Evolutionary conservation across 306 rosid species (phyloP), one percentile per base, ranked within the genome.

Genomic region (Begonia masoniana): DNA sequence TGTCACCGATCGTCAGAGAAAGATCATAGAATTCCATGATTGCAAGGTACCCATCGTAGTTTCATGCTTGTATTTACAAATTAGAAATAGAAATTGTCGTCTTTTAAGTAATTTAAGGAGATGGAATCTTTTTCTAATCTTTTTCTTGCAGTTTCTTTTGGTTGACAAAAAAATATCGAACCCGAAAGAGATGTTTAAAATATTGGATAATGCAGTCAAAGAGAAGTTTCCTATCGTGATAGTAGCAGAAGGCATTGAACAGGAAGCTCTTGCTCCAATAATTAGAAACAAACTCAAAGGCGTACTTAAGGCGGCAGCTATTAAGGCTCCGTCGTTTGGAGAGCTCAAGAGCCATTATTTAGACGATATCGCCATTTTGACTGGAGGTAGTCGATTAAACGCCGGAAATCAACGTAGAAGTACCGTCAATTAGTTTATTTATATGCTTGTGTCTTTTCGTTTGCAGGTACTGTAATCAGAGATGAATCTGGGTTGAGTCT

Each of bases 251-350:
- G 87, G 78, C 54, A 76, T 89, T 68, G 95, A 76, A 65, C 79
- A 71, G 69, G 85, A 80, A 76, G 94, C 94, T 61, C 71, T 89
- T 43, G 93, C 94, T 74, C 95, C 91, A n/a, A 67, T 89, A 17
- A 80, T 89, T 55, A 80, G 79, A 79, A 89, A 89, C 63, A 89
- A 89, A 71, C 89, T 89, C 51, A 77, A 52, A 59, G 95, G 97
- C 17, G 78, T 71, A 50, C 77, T 85, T 55, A 76, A 80, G 78
- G 97, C 81, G 55, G 95, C 76, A 36, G 97, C 94, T 60, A 74
- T 80, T 58, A 89, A 85, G 71, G 97, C 95, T 63, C 97, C 95
- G 19, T 85, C 95, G 60, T 89, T 89, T n/a, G 91, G 91, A 13
- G 94, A 80, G 75, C 85, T 82, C 71, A 89, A 85, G 76, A 89